Percentiles rank a stretch among this genome's conserved stretches.
Conservation (phyloP, 768 basidiomycete species). For the Tulasnella sp. region DNA sequence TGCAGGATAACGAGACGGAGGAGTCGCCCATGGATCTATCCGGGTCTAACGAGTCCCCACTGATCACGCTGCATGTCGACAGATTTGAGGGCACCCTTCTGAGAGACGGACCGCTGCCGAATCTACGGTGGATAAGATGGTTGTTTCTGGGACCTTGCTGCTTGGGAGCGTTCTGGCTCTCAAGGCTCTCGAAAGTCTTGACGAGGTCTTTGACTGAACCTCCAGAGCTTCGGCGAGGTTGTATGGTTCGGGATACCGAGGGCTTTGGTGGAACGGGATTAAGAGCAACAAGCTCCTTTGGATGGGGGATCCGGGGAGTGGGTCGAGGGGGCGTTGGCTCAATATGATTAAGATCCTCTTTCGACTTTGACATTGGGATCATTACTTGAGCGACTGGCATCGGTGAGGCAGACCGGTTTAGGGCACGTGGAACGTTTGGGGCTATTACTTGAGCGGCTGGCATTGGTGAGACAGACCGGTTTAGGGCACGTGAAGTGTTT, state of each 20-base stretch:
- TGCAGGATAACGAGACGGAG: not conserved
- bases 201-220: slow-evolving; percentile 32
- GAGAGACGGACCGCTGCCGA: slow-evolving; percentile 13
- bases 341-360: slow-evolving; percentile 30
- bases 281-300: slow-evolving; percentile 24
- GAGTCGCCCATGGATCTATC: not conserved
- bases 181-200: slow-evolving; percentile 27
- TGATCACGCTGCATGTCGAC: slow-evolving; percentile 24
- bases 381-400: not conserved
- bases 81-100: slow-evolving; percentile 24
- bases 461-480: not conserved
- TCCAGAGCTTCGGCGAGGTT: slow-evolving; percentile 29
- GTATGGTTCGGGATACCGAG: not conserved
- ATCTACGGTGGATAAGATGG: not conserved
- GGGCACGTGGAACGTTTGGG: not conserved
- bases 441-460: not conserved
- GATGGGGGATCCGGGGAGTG: slow-evolving; percentile 14
- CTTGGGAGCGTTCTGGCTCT: slow-evolving; percentile 24
- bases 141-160: not conserved
- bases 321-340: slow-evolving; percentile 25
- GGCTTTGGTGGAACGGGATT: slow-evolving; percentile 21
- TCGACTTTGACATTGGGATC: slow-evolving; percentile 6
- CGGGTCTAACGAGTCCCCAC: not conserved
- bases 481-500: not conserved
- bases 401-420: not conserved